A percentile compares a stretch with the other conserved stretches of the same genome.
Evolutionary conservation across 257 asterid species (phyloP).

Genomic region (Perilla frutescens): DNA sequence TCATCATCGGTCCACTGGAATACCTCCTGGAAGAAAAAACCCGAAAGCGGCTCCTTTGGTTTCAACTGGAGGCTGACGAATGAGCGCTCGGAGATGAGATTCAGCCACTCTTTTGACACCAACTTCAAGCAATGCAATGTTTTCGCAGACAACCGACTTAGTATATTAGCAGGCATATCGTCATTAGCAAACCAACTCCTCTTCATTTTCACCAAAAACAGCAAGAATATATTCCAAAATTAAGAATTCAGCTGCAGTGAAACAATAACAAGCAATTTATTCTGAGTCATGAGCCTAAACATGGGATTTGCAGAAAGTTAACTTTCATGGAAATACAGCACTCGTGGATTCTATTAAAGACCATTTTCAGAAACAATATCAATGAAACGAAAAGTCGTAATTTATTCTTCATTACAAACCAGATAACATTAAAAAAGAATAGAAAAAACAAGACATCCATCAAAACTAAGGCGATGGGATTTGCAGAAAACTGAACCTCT

Average conservation of each 20-base stretch:
- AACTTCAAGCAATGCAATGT: conserved; percentile 49
- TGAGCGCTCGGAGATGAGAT: conserved; percentile 56
- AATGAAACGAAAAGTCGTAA: not conserved
- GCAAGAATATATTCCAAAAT: conserved; percentile 15
- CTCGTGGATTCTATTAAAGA: not conserved
- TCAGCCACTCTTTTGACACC: conserved; percentile 63
- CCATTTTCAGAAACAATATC: not conserved
- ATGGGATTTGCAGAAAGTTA: not conserved
- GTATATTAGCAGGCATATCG: conserved; percentile 50
- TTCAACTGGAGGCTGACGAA: conserved; percentile 47
- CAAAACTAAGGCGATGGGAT: not conserved
- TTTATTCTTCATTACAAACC: not conserved
- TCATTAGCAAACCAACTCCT: conserved; percentile 39
- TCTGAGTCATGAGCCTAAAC: not conserved
- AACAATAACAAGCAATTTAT: not conserved
- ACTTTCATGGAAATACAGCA: not conserved
- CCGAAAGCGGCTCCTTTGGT: conserved; percentile 46
- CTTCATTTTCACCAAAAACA: conserved; percentile 39
- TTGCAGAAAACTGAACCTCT: not conserved
- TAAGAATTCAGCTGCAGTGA: not conserved
- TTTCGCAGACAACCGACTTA: conserved; percentile 52
- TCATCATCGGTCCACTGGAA: conserved; percentile 47
- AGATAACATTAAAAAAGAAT: not conserved
- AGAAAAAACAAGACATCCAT: not conserved
- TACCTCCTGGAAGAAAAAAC: conserved; percentile 70